Base-by-base conservation (phyloP, 2,329 filamentous ascomycete genomes). In the Rhinocladiella similis region DNA sequence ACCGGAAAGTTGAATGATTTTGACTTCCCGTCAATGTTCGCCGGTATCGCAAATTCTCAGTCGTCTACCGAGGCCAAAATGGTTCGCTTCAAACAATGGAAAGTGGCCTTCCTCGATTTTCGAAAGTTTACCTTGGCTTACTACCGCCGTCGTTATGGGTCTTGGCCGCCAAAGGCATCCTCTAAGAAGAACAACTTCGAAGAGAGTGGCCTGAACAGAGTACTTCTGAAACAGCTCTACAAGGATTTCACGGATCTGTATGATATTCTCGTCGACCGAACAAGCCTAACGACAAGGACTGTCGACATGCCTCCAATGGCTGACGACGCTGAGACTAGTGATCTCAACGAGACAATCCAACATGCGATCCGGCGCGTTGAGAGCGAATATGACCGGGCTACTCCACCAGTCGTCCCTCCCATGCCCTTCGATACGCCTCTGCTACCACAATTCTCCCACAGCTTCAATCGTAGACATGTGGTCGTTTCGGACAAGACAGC, bases 171-270 rank as follows among this genome's bases (percentile, higher is more conserved):
- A 7, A 96, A 94, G 71, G 91, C 91, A 1, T 88, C 83, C 66
- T 93, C 86, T 65, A 96, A 95, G 80, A 96, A 95, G 81, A 96
- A 96, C 69, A 83, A 87, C 1, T 90, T 96, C 62, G 87, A 89
- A 25, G 91, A 92, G 65, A 89, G 85, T 64, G 93, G 93, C 0
- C 80, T 97, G 19, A 97, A 97, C 71, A 83, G 94, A 20, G 74
- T 91, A 43, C 90, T 96, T 5, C 77, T 97, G 41, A 85, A 85
- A 68, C 86, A 90, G 42, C 75, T 97, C 7, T 97, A 97, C 73
- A 82, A 85, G 22, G 93, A 99, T 70, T 84, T 97, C 67, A 90
- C 89, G 64, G 84, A 86, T 38, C 77, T 97, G 14, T 97, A 97
- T 72, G 92, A 97, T 68, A 78, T 96, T 56, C 76, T 96, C 13